A percentile compares a stretch with the other conserved stretches of the same genome.
Evolutionary conservation across 2,329 filamentous ascomycete genomes (phyloP).

Genomic region (Geosmithia flava): DNA sequence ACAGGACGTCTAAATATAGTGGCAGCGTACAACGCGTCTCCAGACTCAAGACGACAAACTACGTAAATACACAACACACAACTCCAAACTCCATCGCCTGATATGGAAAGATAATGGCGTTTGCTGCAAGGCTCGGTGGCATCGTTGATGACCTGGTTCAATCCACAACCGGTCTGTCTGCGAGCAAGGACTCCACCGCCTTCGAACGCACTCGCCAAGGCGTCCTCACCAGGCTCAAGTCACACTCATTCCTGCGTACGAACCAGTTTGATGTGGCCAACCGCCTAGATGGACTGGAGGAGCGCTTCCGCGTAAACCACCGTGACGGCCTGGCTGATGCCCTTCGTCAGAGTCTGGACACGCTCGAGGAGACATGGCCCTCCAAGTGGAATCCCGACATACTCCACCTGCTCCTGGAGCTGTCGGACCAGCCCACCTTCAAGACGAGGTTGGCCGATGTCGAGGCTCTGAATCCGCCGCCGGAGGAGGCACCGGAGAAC

Average conservation of each 20-base stretch:
- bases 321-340: constrained; percentile 70
- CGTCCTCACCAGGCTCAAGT: constrained; percentile 36
- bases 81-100: constrained; percentile 2
- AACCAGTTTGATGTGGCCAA: constrained; percentile 64
- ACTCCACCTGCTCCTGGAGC: constrained; percentile 63
- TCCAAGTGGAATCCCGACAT: constrained; percentile 67
- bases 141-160: constrained; percentile 62
- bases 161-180: constrained; percentile 30
- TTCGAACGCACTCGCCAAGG: constrained; percentile 35
- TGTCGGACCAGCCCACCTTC: constrained; percentile 68
- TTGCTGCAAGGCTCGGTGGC: constrained; percentile 49
- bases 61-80: too few species aligned
- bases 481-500: constrained; percentile 27
- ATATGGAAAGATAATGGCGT: constrained; percentile 45
- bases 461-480: constrained; percentile 32
- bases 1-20: too few species aligned
- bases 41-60: not conserved
- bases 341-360: constrained; percentile 34
- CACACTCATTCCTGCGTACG: constrained; percentile 48
- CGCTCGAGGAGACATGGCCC: constrained; percentile 8
- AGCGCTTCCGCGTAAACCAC: constrained; percentile 73
- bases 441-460: constrained; percentile 55
- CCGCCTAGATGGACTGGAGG: constrained; percentile 60
- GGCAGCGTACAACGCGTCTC: not conserved
- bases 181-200: constrained; percentile 12